Conservation (phyloP, 148 eudicot species). For the Heliosperma pusillum region DNA sequence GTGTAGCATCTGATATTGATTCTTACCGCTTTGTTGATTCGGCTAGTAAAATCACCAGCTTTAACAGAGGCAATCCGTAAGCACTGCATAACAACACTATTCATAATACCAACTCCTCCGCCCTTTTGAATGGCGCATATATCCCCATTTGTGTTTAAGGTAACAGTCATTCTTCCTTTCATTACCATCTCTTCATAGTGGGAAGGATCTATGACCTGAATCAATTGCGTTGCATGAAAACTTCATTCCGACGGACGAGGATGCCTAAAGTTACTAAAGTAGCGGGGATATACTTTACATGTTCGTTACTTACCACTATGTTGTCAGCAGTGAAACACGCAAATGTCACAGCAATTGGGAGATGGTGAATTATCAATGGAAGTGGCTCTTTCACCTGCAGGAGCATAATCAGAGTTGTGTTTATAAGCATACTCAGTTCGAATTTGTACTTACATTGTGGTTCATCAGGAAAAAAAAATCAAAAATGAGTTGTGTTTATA, state of each 20-base stretch:
- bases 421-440: background rate
- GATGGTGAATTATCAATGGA: slow-evolving; percentile 81
- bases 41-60: slow-evolving; percentile 75
- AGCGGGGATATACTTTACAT: background rate
- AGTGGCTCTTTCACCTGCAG: slow-evolving; percentile 76
- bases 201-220: slow-evolving; percentile 78
- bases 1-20: background rate
- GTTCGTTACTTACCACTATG: slow-evolving; percentile 54
- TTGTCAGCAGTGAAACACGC: slow-evolving; percentile 59
- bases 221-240: slow-evolving; percentile 17
- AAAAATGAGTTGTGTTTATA: background rate
- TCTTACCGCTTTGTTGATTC: slow-evolving; percentile 77
- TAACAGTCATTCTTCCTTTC: slow-evolving; percentile 80
- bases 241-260: background rate
- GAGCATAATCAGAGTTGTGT: background rate
- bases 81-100: slow-evolving; percentile 76
- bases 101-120: slow-evolving; percentile 80
- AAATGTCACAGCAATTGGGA: slow-evolving; percentile 91
- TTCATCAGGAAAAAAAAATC: background rate
- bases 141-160: slow-evolving; percentile 83
- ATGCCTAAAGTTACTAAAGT: background rate
- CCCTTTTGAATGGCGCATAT: slow-evolving; percentile 89
- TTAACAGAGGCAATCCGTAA: slow-evolving; percentile 81
- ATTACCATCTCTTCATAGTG: slow-evolving; percentile 78
- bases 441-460: background rate